Percentiles rank a stretch among this genome's conserved stretches.
Evolutionary conservation across 352 stramenopile genomes (phyloP).

Genomic region (Phytopythium delawarense): DNA sequence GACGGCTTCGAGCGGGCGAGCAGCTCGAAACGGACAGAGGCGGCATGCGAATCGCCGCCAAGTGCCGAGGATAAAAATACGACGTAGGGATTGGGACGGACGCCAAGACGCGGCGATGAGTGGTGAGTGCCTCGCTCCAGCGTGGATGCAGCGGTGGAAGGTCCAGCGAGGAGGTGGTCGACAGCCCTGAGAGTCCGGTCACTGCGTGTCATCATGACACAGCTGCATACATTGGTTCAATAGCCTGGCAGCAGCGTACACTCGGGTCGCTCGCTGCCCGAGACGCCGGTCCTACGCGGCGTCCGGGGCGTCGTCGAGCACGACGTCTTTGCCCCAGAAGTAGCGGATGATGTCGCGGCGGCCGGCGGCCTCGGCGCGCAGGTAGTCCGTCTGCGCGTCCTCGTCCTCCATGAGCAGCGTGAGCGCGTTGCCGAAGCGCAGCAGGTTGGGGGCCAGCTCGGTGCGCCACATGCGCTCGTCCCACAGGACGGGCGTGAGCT

Average conservation of each 20-base stretch:
- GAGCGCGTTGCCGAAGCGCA: slow-evolving; percentile 66
- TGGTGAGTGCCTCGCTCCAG: neutral
- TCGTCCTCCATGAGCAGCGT: slow-evolving; percentile 71
- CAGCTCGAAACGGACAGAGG: slow-evolving; percentile 4
- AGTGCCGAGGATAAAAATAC: slow-evolving; percentile 2
- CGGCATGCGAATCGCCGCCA: neutral
- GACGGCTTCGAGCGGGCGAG: neutral
- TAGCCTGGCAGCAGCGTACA: neutral
- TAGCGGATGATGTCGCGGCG: slow-evolving; percentile 73
- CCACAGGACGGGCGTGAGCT: slow-evolving; percentile 65
- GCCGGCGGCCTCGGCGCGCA: slow-evolving; percentile 31
- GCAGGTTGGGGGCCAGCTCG: slow-evolving; percentile 58
- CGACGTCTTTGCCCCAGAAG: slow-evolving; percentile 48
- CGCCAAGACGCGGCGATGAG: neutral
- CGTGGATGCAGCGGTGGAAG: neutral
- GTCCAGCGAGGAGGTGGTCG: neutral
- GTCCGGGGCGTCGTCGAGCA: neutral
- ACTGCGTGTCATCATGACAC: neutral
- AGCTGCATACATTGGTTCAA: neutral
- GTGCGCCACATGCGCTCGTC: slow-evolving; percentile 63
- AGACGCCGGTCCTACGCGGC: neutral
- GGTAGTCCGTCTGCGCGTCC: slow-evolving; percentile 43
- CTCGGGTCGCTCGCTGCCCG: neutral
- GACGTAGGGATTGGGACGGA: neutral
- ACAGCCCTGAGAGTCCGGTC: neutral